These are phyloP conservation scores for Lactarius quietus DNA, from an alignment of 768 basidiomycete genomes.

Conservation along the genomic window DNA sequence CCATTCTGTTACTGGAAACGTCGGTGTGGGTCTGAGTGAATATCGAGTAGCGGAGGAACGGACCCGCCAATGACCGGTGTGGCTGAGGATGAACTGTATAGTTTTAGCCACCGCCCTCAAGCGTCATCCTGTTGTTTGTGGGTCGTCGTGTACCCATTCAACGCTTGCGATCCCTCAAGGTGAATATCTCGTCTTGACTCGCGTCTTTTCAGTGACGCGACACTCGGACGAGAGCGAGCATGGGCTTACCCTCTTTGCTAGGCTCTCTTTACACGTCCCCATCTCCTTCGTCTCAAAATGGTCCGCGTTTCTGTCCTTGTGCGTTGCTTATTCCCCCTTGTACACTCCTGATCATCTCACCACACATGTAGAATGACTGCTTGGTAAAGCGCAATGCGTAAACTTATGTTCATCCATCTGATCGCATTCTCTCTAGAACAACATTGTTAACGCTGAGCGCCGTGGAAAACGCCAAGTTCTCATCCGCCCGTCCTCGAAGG, in stretches of 20 bases:
- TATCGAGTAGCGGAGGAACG: constrained; percentile 23
- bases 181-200: constrained; percentile 66
- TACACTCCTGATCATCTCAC: background rate
- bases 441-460: constrained; percentile 99
- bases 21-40: constrained; percentile 6
- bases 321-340: constrained; percentile 28
- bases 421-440: constrained; percentile 57
- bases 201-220: constrained; percentile 72
- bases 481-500: constrained; percentile 95
- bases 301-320: constrained; percentile 84
- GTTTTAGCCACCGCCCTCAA: constrained; percentile 23
- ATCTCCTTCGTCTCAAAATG: constrained; percentile 48
- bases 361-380: constrained; percentile 54
- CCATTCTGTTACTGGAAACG: constrained; percentile 43
- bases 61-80: constrained; percentile 32
- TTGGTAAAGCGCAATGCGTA: constrained; percentile 35
- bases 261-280: constrained; percentile 23
- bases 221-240: constrained; percentile 74
- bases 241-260: constrained; percentile 32
- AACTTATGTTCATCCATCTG: background rate
- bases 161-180: constrained; percentile 39
- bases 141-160: constrained; percentile 1
- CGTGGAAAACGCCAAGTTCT: constrained; percentile 99
- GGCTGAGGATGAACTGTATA: constrained; percentile 38
- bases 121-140: too few relatives aligned